Percentiles rank a stretch among this genome's conserved stretches.
Evolutionary conservation across 768 basidiomycete species (phyloP).

Genomic region (Xanthoconium purpureum): DNA sequence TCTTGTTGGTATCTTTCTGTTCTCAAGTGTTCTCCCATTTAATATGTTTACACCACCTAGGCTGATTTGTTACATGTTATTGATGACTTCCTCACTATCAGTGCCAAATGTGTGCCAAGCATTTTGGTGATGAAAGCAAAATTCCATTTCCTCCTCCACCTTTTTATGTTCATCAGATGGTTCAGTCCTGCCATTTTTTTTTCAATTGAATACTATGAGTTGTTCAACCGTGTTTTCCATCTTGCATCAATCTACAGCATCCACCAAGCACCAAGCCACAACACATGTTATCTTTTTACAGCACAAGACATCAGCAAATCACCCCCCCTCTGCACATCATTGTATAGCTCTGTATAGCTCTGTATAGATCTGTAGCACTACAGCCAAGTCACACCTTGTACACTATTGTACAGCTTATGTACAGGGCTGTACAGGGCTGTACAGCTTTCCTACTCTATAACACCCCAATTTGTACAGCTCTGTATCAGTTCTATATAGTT

Average conservation of each 20-base stretch:
- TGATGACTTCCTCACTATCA: conserved; percentile 21
- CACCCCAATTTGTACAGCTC: too few species aligned
- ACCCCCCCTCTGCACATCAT: too few species aligned
- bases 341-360: too few species aligned
- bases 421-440: too few species aligned
- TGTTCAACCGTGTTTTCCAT: conserved; percentile 28
- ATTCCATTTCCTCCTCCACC: too few species aligned
- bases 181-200: conserved; percentile 32
- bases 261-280: conserved; percentile 27
- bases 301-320: too few species aligned
- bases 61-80: conserved; percentile 17
- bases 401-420: too few species aligned
- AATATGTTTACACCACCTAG: neutral
- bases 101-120: conserved; percentile 23
- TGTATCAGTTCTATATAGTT: too few species aligned
- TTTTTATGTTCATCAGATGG: conserved; percentile 21
- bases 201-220: conserved; percentile 30
- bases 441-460: too few species aligned
- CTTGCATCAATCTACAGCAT: conserved; percentile 28
- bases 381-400: too few species aligned
- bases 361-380: too few species aligned
- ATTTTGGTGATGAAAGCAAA: conserved; percentile 29
- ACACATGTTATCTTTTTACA: conserved; percentile 15
- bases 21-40: neutral
- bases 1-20: conserved; percentile 15